phyloP scores from a whole-genome alignment of 495 filamentous ascomycete genomes.

The Hyaloscypha hepaticicola region DNA sequence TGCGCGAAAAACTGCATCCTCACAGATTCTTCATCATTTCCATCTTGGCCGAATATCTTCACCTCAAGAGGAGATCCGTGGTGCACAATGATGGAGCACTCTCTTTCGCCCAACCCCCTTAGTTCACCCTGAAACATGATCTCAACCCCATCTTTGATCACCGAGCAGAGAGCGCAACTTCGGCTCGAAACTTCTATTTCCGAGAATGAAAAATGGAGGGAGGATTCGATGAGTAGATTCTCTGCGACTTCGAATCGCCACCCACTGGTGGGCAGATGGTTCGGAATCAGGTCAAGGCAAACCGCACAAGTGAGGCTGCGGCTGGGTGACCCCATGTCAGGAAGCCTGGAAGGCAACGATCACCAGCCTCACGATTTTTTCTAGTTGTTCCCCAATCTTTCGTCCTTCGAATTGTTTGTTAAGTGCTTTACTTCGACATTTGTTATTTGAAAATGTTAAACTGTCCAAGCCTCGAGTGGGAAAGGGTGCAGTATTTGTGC shows the following conservation, averaged over 20 bases:
- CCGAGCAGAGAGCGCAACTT: not conserved
- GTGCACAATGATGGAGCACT: not conserved
- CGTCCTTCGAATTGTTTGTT: not conserved
- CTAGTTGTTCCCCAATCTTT: not conserved
- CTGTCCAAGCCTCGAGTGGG: not conserved
- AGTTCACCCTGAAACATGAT: not conserved
- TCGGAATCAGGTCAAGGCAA: not conserved
- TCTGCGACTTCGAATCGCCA: not conserved
- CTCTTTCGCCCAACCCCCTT: not conserved
- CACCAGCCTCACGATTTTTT: not conserved
- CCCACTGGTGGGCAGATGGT: not conserved
- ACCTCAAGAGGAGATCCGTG: not conserved
- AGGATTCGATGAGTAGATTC: not conserved
- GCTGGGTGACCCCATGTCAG: not conserved
- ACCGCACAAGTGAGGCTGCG: not conserved
- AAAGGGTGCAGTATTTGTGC: not conserved
- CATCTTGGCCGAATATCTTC: not conserved
- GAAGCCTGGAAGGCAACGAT: not conserved
- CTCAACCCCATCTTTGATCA: not conserved
- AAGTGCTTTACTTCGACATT: not conserved
- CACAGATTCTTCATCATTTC: not conserved
- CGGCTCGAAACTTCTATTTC: not conserved
- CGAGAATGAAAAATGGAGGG: not conserved
- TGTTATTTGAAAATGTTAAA: not conserved
- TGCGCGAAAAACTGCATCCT: not conserved